Evolutionary conservation across 2,329 filamentous ascomycete species (phyloP), one percentile per base, ranked within the genome.

Genomic region (Paracoccidioides lutzii): DNA sequence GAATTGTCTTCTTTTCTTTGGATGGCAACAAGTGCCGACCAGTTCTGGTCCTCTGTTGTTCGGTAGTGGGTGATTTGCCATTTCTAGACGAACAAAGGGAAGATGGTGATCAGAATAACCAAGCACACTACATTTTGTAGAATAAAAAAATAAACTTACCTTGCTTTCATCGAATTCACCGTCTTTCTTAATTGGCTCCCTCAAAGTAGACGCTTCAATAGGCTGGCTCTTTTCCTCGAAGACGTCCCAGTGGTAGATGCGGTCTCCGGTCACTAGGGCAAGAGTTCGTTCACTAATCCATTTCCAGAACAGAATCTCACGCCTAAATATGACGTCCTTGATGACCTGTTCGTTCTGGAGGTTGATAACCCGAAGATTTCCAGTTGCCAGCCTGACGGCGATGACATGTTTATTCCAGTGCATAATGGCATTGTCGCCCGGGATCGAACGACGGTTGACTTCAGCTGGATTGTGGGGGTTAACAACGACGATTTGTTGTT

Each of bases 381-480:
- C 82, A 61, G 86, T 87, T 72, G 96, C 89, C 51, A 93, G 91
- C 76, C 95, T 95, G 64, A 98, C 81, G 60, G 94, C 93, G 68
- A 98, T 97, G 71, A 98, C 88, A 73, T 95, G 89, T 71, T 86
- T 88, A 65, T 81, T 85, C 88, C 89, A 95, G 81, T 98, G 93
- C 93, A 98, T 97, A 71, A 98, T 95, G 66, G 94, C 93, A 82
- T 90, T 97, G 76, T 98, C 93, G 68, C 93, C 93, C 79, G 95
- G 97, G 78, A 98, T 98, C 51, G 91, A 89, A 70, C 91, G 83
- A 67, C 88, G 86, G 65, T 89, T 93, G 71, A 96, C 84, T 78
- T 93, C 91, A 82, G 95, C 96, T 76, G 84, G 84, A 76, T 96
- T 94, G 76, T 97, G 96, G 69, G 98, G 85, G 74, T 98, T 88